These are phyloP conservation scores for Neofusicoccum kwambonambiense DNA, from an alignment of 2,329 filamentous ascomycete genomes.

Conservation along the genomic window DNA sequence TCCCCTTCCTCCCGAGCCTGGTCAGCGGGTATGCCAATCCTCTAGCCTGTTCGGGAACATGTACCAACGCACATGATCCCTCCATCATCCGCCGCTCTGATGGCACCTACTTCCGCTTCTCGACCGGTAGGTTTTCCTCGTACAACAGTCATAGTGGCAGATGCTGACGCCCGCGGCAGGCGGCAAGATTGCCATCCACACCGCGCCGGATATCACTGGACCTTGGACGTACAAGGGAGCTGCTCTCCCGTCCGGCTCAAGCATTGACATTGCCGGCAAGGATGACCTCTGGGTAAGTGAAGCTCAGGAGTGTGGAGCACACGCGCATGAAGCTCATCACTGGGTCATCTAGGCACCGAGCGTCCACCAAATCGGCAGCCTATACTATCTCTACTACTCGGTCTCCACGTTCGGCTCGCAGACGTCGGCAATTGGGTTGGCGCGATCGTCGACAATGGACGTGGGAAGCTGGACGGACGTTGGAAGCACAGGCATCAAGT, in stretches of 20 bases:
- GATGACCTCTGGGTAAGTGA: slow-evolving; percentile 50
- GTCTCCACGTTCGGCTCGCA: slow-evolving; percentile 64
- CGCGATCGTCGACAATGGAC: slow-evolving; percentile 51
- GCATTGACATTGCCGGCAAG: slow-evolving; percentile 46
- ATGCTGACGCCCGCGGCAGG: slow-evolving; percentile 26
- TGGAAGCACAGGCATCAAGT: slow-evolving; percentile 53
- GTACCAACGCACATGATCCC: slow-evolving; percentile 50
- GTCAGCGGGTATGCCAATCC: slow-evolving; percentile 39
- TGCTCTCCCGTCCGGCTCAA: slow-evolving; percentile 47
- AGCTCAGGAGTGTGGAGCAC: background rate
- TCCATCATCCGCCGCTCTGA: slow-evolving; percentile 50
- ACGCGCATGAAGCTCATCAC: background rate
- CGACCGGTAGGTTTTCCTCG: slow-evolving; percentile 33
- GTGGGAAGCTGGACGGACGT: slow-evolving; percentile 60
- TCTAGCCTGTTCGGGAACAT: slow-evolving; percentile 41
- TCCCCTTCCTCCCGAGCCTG: background rate
- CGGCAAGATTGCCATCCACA: slow-evolving; percentile 50
- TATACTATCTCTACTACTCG: slow-evolving; percentile 66
- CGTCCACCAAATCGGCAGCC: slow-evolving; percentile 54
- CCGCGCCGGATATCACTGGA: slow-evolving; percentile 47
- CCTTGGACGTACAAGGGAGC: slow-evolving; percentile 53
- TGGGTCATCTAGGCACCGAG: slow-evolving; percentile 58
- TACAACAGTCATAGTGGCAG: background rate
- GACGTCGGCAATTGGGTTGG: slow-evolving; percentile 61
- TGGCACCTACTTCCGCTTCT: slow-evolving; percentile 54